Evolutionary conservation across 208 protist genomes (phyloP).

Genomic region (Naegleria fowleri): DNA sequence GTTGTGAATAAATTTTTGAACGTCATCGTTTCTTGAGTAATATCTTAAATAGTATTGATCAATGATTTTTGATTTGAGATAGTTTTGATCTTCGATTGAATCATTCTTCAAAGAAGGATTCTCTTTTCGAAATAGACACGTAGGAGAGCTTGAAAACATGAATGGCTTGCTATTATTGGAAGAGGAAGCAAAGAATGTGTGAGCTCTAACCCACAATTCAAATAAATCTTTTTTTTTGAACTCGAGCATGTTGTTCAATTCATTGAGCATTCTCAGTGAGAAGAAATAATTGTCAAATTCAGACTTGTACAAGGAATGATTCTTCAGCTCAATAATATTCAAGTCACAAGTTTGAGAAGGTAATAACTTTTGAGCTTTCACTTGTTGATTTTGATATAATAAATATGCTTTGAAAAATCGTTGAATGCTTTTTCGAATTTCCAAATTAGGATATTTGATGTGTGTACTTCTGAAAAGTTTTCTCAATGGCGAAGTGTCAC

Average conservation of each 20-base stretch:
- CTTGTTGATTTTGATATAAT: no score
- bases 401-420: not conserved
- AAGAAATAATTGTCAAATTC: not conserved
- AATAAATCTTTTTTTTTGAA: not conserved
- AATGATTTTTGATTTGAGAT: not conserved
- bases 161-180: no score
- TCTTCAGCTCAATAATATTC: not conserved
- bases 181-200: not conserved
- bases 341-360: not conserved
- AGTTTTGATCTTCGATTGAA: not conserved
- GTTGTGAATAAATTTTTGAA: not conserved
- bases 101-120: not conserved
- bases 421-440: not conserved
- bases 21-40: not conserved
- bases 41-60: not conserved
- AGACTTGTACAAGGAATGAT: not conserved
- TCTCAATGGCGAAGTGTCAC: not conserved
- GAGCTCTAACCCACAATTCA: not conserved
- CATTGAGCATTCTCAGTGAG: not conserved
- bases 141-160: not conserved
- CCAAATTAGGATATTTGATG: not conserved
- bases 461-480: not conserved
- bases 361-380: not conserved
- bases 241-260: not conserved
- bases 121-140: not conserved